These are phyloP conservation scores for Solioccasus polychromus DNA, from an alignment of 768 basidiomycete species.

Conservation along the genomic window DNA sequence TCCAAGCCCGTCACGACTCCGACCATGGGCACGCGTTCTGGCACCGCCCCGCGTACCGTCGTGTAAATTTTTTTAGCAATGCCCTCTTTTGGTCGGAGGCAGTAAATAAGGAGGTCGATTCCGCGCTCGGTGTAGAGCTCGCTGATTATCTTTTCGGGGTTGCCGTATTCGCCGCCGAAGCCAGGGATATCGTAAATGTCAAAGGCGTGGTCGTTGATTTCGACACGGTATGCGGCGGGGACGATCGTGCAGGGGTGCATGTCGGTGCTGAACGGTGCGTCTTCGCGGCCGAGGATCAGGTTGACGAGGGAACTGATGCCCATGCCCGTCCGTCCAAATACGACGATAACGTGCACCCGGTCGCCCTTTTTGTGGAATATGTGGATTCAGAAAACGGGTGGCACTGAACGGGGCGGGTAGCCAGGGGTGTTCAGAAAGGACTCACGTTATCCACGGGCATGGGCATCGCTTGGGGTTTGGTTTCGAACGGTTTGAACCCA, in stretches of 20 bases:
- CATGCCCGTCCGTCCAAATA: conserved; percentile 34
- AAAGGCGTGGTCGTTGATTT: conserved; percentile 29
- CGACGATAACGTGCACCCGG: conserved; percentile 30
- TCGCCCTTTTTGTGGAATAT: conserved; percentile 21
- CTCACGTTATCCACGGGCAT: conserved; percentile 32
- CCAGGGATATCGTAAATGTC: conserved; percentile 32
- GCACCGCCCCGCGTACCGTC: conserved; percentile 25
- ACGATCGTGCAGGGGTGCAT: conserved; percentile 27
- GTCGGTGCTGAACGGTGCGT: conserved; percentile 32
- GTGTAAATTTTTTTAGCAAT: conserved; percentile 26
- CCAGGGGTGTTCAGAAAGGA: too few species aligned
- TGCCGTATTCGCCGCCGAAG: conserved; percentile 17
- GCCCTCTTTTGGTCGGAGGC: conserved; percentile 28
- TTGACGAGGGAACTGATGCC: conserved; percentile 33
- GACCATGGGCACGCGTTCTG: conserved; percentile 37
- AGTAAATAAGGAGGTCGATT: conserved; percentile 31
- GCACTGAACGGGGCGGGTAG: too few species aligned
- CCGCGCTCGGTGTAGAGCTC: conserved; percentile 31
- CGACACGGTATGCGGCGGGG: conserved; percentile 26
- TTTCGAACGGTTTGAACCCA: conserved; percentile 24
- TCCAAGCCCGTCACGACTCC: conserved; percentile 38
- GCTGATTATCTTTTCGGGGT: conserved; percentile 24
- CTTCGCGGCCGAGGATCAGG: conserved; percentile 30
- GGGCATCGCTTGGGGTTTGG: conserved; percentile 20
- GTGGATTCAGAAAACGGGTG: too few species aligned